Conservation (phyloP, 1,284 basidiomycete genomes). For the Boletellus deceptivus region DNA sequence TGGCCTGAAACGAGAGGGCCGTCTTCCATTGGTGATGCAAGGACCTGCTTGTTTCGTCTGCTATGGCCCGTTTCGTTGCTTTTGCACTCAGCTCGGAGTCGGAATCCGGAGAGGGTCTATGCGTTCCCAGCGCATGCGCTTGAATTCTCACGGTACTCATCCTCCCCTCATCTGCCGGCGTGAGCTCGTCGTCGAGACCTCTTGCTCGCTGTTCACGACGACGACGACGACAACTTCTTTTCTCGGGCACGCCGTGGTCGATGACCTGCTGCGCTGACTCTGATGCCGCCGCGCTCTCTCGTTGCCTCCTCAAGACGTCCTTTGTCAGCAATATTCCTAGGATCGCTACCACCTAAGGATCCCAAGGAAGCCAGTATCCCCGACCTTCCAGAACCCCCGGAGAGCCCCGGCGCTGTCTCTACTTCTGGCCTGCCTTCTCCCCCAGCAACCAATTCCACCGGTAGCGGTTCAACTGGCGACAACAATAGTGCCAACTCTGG, state of each 20-base stretch:
- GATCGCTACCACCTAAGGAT: constrained; percentile 33
- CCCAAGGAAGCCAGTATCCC: constrained; percentile 42
- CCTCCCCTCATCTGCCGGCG: constrained; percentile 17
- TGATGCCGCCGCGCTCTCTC: constrained; percentile 37
- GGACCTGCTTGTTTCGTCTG: too few species aligned
- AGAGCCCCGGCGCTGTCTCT: constrained; percentile 48
- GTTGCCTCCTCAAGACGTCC: constrained; percentile 35
- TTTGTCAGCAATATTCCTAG: constrained; percentile 37
- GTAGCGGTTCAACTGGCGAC: constrained; percentile 71
- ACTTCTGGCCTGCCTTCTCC: constrained; percentile 72
- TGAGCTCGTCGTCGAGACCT: constrained; percentile 20
- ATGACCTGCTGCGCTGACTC: constrained; percentile 25
- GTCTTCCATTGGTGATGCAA: too few species aligned
- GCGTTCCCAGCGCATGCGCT: neutral
- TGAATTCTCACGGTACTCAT: constrained; percentile 27
- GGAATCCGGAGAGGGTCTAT: constrained; percentile 22
- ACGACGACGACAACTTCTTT: constrained; percentile 18
- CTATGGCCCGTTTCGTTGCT: too few species aligned
- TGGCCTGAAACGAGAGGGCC: too few species aligned
- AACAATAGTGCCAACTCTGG: constrained; percentile 51
- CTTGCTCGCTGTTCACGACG: constrained; percentile 28
- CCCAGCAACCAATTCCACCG: constrained; percentile 77
- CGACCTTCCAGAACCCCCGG: constrained; percentile 66
- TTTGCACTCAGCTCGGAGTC: constrained; percentile 17
- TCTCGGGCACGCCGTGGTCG: constrained; percentile 22